Percentiles rank a stretch among this genome's conserved stretches.
phyloP scores from a whole-genome alignment of 2,329 filamentous ascomycete genomes.

The Alternaria viburni region DNA sequence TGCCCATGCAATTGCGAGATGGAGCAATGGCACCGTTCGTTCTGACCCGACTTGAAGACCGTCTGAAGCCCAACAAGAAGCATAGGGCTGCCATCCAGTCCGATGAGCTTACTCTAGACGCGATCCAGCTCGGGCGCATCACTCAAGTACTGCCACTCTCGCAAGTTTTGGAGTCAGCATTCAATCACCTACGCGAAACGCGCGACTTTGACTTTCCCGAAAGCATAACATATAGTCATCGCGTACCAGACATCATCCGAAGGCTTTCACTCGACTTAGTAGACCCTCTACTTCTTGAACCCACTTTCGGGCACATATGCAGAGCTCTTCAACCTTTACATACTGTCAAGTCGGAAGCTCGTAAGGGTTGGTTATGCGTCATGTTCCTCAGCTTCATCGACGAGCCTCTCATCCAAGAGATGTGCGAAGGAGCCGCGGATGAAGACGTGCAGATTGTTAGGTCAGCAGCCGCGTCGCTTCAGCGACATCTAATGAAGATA shows the following conservation, averaged over 20 bases:
- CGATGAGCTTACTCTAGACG: neutral
- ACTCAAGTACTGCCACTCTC: neutral
- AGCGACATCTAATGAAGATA: neutral
- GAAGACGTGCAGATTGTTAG: neutral
- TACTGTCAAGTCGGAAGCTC: neutral
- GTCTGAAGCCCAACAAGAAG: neutral
- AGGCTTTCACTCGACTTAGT: neutral
- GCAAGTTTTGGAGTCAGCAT: neutral
- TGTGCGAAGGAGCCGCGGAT: neutral
- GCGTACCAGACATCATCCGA: neutral
- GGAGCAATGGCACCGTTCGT: neutral
- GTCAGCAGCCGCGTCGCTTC: rapidly evolving
- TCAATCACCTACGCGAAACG: neutral
- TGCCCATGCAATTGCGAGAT: neutral
- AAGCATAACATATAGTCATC: neutral
- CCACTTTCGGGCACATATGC: neutral
- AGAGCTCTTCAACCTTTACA: neutral
- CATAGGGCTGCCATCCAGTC: neutral
- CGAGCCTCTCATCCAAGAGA: neutral
- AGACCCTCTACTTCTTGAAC: neutral
- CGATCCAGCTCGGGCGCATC: neutral
- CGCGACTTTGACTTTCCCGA: neutral
- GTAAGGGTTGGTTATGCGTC: neutral
- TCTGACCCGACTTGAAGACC: neutral
- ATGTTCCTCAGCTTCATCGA: neutral